phyloP scores from a whole-genome alignment of 2,329 filamentous ascomycete genomes.

The Hypoxylon sp. region DNA sequence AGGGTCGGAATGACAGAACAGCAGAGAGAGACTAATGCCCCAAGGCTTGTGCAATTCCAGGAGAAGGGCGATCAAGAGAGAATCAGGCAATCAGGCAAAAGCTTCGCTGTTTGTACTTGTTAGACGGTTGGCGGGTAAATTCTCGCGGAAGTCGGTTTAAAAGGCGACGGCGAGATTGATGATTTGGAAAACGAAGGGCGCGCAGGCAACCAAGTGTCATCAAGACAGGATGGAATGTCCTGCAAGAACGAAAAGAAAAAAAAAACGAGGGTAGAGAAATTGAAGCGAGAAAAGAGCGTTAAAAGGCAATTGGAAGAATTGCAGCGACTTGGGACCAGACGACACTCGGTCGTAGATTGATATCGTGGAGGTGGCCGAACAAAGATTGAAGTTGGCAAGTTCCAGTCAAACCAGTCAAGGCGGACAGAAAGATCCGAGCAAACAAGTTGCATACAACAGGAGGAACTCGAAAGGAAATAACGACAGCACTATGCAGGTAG shows the following conservation, averaged over 20 bases:
- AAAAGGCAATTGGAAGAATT: slow-evolving; percentile 34
- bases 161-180: slow-evolving; percentile 32
- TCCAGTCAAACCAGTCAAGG: slow-evolving; percentile 34
- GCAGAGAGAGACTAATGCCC: slow-evolving; percentile 46
- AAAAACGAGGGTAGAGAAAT: slow-evolving; percentile 46
- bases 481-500: not conserved
- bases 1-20: slow-evolving; percentile 48
- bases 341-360: slow-evolving; percentile 36
- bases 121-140: slow-evolving; percentile 29
- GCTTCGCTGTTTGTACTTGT: slow-evolving; percentile 38
- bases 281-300: slow-evolving; percentile 41
- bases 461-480: slow-evolving; percentile 31
- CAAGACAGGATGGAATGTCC: slow-evolving; percentile 47
- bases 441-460: slow-evolving; percentile 30
- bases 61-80: slow-evolving; percentile 55
- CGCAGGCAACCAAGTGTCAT: slow-evolving; percentile 43
- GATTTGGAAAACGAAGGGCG: slow-evolving; percentile 41
- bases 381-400: slow-evolving; percentile 31
- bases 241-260: slow-evolving; percentile 25
- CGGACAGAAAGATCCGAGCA: slow-evolving; percentile 29
- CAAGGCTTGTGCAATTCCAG: slow-evolving; percentile 49
- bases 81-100: slow-evolving; percentile 56
- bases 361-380: slow-evolving; percentile 32
- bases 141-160: slow-evolving; percentile 20
- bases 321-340: slow-evolving; percentile 37